phyloP scores from a whole-genome alignment of 306 rosid species.

The Acacia acuminata region DNA sequence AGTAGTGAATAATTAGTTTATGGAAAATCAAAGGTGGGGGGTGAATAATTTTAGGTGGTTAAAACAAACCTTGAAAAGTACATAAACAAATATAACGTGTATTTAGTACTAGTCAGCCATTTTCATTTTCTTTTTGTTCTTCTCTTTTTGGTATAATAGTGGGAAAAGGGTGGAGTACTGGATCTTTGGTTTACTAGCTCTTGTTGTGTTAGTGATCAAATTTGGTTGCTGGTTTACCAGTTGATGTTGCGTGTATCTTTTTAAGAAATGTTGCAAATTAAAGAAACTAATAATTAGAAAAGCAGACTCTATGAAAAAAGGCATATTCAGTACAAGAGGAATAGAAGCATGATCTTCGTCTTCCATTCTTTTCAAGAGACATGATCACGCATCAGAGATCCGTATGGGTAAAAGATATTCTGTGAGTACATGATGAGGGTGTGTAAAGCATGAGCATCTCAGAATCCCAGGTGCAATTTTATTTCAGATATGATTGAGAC shows the following conservation, averaged over 20 bases:
- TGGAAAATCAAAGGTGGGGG: constrained; percentile 1
- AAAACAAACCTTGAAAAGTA: constrained; percentile 4
- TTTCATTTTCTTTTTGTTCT: not conserved
- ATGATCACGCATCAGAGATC: not conserved
- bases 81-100: constrained; percentile 1
- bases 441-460: not conserved
- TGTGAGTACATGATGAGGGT: not conserved
- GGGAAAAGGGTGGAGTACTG: not conserved
- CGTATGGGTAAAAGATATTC: not conserved
- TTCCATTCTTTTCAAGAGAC: not conserved
- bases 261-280: not conserved
- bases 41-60: not conserved
- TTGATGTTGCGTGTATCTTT: not conserved
- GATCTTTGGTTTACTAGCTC: not conserved
- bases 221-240: not conserved
- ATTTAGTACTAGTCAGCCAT: not conserved
- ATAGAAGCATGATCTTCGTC: not conserved
- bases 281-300: not conserved
- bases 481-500: not conserved
- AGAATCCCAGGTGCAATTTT: not conserved
- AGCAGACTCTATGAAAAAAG: not conserved
- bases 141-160: not conserved
- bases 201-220: not conserved
- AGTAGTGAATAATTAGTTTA: not conserved
- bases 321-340: not conserved